Evolutionary conservation across 2,329 filamentous ascomycete species (phyloP), one percentile per base, ranked within the genome.

Genomic region (Albophoma yamanashiensis): DNA sequence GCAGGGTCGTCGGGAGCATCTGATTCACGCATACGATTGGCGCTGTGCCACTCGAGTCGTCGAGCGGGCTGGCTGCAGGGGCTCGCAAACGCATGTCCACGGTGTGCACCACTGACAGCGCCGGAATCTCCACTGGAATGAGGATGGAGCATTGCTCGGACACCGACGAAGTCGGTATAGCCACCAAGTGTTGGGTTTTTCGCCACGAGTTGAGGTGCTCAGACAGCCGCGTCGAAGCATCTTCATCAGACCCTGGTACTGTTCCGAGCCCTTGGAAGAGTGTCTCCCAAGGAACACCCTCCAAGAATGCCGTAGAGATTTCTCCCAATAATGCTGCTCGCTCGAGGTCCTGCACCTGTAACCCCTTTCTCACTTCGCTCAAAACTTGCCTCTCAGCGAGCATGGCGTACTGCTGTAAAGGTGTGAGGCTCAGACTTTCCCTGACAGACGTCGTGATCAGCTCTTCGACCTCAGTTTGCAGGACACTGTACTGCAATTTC

Each of bases 51-150:
- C 71, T 50, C 59, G 65, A 55, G 58, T 67, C 66, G 12, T 67
- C 66, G 58, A 71, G 65, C 61, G 74, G 20, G 36, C 68, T 63
- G 1, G 69, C 72, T 59, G 68, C 66, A 59, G 69, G 72, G 67
- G 66, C 67, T 61, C 78, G 74, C 1, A 90, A 73, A 36, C 78
- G 76, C 36, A 93, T 80, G 58, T 89, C 85, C 3, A 89, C 88
- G 0, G 89, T 95, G 72, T 96, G 89, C 0, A 97, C 83, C 25
- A 96, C 84, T 56, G 90, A 85, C 2, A 96, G 80, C 1, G 88
- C 86, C 0, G 93, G 93, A 1, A 99, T 85, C 61, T 96, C 91
- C 17, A 99, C 92, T 0, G 92, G 90, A 58, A 99, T 95, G 38
- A 89, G 79, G 66, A 99, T 92, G 15, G 85, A 86, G 82, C 81